Base-by-base conservation (phyloP, 2,329 filamentous ascomycete genomes). In the Nakataea oryzae region DNA sequence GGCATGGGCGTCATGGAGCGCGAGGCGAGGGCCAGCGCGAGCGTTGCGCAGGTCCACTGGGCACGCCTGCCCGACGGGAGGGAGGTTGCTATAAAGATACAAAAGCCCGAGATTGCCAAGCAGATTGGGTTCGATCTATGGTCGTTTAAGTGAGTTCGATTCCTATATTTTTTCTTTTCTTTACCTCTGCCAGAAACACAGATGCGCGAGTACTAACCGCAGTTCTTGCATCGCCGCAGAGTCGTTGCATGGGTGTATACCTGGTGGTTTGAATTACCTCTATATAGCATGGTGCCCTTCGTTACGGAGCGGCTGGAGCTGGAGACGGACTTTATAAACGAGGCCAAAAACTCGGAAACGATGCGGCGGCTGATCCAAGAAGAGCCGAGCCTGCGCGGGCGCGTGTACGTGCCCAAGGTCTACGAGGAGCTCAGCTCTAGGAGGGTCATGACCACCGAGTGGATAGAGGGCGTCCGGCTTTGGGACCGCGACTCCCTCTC, bases 11-110 rank as follows among this genome's bases (percentile, higher is more conserved):
- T 86, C 66, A 83, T 86, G 79, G 84, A 86, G 74, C 76, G 80
- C 54, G 79, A 75, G 62, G 84, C 84, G 9, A 73, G 88, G 64
- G 89, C 89, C 0, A 93, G 89, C 70, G 95, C 95, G 2, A 96
- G 91, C 73, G 93, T 99, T 11, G 95, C 95, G 1, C 95, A 97
- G 76, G 95, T 99, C 2, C 95, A 97, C 73, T 97, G 93, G 92
- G 95, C 95, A 9, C 81, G 88, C 64, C 74, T 97, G 62, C 76
- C 85, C 3, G 93, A 97, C 75, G 95, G 95, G 0, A 82, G 91
- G 58, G 93, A 97, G 78, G 90, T 97, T 27, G 95, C 95, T 2
- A 84, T 99, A 72, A 99, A 99, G 78, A 87, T 99, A 5, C 95
- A 99, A 79, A 99, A 97, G 78, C 84, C 88, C 60, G 93, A 97